Percentiles rank a stretch among this genome's conserved stretches.
Evolutionary conservation across 495 filamentous ascomycete species (phyloP).

Genomic region (Penicillium silybi): DNA sequence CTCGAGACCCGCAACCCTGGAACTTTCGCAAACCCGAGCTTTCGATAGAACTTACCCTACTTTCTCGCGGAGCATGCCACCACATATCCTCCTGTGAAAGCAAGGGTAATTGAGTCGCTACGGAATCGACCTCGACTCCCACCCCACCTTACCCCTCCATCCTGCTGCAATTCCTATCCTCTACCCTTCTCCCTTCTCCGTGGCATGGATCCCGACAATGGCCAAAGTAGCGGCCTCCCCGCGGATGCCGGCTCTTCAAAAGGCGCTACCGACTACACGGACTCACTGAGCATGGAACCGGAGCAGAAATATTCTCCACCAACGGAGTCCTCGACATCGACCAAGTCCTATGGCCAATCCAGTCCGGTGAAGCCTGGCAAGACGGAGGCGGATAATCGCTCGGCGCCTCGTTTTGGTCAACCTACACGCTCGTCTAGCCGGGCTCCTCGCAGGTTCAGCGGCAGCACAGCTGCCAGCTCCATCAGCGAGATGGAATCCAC

Average conservation of each 20-base stretch:
- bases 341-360: conserved; percentile 7
- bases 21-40: not conserved
- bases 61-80: not conserved
- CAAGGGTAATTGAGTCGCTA: not conserved
- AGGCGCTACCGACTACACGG: conserved; percentile 9
- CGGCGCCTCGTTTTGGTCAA: conserved; percentile 27
- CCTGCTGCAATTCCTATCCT: not conserved
- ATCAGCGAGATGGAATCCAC: conserved; percentile 38
- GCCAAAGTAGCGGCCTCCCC: conserved; percentile 38
- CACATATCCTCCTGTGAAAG: not conserved
- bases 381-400: conserved; percentile 26
- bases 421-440: conserved; percentile 66
- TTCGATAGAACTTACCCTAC: not conserved
- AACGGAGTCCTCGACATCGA: conserved; percentile 11
- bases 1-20: not conserved
- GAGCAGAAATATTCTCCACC: conserved; percentile 19
- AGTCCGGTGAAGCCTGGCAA: conserved; percentile 15
- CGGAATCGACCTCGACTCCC: not conserved
- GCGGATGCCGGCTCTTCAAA: conserved; percentile 18
- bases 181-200: not conserved
- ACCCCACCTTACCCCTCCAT: not conserved
- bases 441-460: conserved; percentile 68
- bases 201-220: conserved; percentile 22
- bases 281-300: conserved; percentile 4
- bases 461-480: conserved; percentile 71